Evolutionary conservation across 2,329 filamentous ascomycete species (phyloP), one percentile per base, ranked within the genome.

Genomic region (Arthrobotrys musiformis): DNA sequence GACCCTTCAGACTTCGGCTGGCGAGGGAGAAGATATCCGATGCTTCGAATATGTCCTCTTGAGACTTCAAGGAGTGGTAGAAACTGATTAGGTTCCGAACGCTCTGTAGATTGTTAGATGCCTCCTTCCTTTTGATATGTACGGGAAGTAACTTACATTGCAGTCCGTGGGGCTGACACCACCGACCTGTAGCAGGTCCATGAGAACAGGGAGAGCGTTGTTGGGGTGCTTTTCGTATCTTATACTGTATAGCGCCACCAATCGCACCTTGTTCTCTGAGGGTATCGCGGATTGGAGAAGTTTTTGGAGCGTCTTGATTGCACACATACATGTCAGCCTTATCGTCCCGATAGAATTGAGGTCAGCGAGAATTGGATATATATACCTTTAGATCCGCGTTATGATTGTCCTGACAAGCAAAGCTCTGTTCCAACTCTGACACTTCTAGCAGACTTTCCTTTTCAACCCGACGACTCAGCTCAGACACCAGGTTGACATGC

Each of bases 321-420:
- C 42, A 26, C 40, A 35, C 3, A 26, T 26, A 35, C 3, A 24
- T 33, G 58, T 63, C 40, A 63, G 40, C 30, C 11, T n/a, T 8
- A 22, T 9, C 5, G 26, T 37, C 8, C 30, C 35, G 5, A 22
- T 42, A 19, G 6, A 28, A 30, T 33, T 33, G 37, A 17, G 50
- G 9, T 3, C 13, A 4, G 35, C n/a, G 15, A 48, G 42, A 1
- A 5, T 28, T 13, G 61, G 22, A 42, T 19, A 40, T 28, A 48
- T 3, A 79, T 86, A 93, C 92, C 86, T 94, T 97, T n/a, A 99
- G 85, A 83, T 99, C 96, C 72, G 89, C 88, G 22, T 90, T 89
- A 83, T 99, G 95, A 80, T 96, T 97, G 82, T 99, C 96, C 82
- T 95, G 97, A 84, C 96, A 99, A 56, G 94, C 95, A 68, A 99